phyloP scores from a whole-genome alignment of 176 grass and related monocot species.

The Eragrostis curvula region DNA sequence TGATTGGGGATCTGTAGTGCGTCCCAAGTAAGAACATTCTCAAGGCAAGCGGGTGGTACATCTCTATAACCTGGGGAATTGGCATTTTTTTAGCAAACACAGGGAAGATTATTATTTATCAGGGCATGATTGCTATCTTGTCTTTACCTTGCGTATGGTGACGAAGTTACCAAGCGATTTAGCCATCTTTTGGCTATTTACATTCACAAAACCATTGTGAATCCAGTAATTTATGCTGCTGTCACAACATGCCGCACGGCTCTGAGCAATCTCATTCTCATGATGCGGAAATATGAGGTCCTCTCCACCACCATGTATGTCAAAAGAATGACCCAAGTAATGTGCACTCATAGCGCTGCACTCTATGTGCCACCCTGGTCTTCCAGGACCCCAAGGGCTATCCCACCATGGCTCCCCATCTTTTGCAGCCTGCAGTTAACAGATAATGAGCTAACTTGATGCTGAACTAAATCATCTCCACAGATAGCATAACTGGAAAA shows the following conservation, averaged over 20 bases:
- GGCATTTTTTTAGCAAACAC: conserved; percentile 7
- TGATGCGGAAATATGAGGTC: conserved; percentile 95
- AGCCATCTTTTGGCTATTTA: conserved; percentile 94
- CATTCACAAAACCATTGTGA: conserved; percentile 99
- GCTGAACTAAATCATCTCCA: conserved; percentile 23
- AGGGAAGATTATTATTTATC: not conserved
- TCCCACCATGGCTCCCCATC: conserved; percentile 92
- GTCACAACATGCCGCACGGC: conserved; percentile 86
- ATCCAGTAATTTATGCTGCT: conserved; percentile 88
- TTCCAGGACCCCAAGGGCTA: conserved; percentile 89
- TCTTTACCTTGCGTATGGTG: conserved; percentile 80
- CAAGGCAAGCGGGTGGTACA: conserved; percentile 85
- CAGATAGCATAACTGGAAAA: not conserved
- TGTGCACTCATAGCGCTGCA: conserved; percentile 96
- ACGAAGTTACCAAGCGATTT: conserved; percentile 89
- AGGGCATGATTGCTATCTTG: not conserved
- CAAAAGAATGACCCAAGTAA: conserved; percentile 84
- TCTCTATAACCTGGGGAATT: conserved; percentile 69
- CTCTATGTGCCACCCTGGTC: conserved; percentile 97
- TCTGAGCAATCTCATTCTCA: conserved; percentile 99
- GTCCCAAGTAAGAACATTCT: conserved; percentile 97
- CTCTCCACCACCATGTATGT: conserved; percentile 94
- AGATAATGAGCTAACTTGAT: conserved; percentile 24
- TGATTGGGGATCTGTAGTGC: conserved; percentile 85
- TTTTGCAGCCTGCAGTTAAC: conserved; percentile 73